phyloP scores from a whole-genome alignment of 73 alveolate species.

The Blepharisma stoltei region DNA sequence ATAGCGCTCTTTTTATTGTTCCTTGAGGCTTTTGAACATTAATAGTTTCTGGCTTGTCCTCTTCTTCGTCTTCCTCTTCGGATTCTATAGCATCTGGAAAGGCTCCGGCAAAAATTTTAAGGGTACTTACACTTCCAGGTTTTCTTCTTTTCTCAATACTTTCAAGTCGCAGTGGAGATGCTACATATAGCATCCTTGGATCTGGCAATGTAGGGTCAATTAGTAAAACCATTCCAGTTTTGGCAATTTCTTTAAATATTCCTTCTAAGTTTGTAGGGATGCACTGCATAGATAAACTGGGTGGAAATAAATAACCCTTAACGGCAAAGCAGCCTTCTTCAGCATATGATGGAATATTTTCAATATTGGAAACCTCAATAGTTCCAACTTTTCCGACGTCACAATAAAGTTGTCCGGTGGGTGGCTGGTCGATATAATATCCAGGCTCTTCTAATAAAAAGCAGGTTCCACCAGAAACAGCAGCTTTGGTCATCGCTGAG shows the following conservation, averaged over 20 bases:
- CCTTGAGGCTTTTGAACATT: no score
- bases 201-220: conserved; percentile 28
- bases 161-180: conserved; percentile 10
- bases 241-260: background rate
- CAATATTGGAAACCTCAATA: background rate
- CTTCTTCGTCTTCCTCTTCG: background rate
- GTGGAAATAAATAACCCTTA: conserved; percentile 23
- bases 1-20: no score
- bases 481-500: conserved; percentile 18
- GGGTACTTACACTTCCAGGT: background rate
- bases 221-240: background rate
- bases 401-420: background rate
- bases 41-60: background rate
- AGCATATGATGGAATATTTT: background rate
- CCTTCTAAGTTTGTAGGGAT: background rate
- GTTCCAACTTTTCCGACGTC: background rate
- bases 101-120: background rate
- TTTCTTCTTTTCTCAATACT: background rate
- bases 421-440: background rate
- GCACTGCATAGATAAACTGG: background rate
- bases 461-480: conserved; percentile 13
- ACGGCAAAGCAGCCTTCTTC: background rate
- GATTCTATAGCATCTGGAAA: background rate
- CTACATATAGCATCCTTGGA: conserved; percentile 21
- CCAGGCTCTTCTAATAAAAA: conserved; percentile 23